These are phyloP conservation scores for Breviolum minutum DNA, from an alignment of 73 alveolate genomes.

Conservation along the genomic window DNA sequence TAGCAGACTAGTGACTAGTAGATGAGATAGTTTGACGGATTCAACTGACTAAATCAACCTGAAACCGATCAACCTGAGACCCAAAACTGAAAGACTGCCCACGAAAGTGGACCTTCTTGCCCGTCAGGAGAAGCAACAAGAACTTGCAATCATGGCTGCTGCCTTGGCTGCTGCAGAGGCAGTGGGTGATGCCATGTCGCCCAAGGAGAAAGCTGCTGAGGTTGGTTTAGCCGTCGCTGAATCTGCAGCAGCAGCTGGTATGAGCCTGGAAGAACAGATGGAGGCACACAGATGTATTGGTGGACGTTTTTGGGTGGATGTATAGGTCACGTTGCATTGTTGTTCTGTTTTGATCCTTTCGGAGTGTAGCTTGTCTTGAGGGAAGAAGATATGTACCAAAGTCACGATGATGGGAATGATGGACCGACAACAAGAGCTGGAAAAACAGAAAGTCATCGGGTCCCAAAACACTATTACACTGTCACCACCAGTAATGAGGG, in stretches of 20 bases:
- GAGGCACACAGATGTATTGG: not conserved
- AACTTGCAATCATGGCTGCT: conserved; percentile 45
- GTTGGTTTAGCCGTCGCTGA: conserved; percentile 36
- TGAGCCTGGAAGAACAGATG: conserved; percentile 40
- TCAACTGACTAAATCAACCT: not conserved
- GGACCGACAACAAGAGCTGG: too few species aligned
- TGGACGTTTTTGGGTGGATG: not conserved
- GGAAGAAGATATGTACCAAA: too few species aligned
- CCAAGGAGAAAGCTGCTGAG: conserved; percentile 36
- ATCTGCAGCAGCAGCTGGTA: conserved; percentile 42
- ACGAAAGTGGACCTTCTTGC: not conserved
- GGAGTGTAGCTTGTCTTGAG: too few species aligned
- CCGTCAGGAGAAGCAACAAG: conserved; percentile 24
- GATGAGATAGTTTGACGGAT: not conserved
- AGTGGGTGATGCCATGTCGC: not conserved
- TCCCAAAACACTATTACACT: too few species aligned
- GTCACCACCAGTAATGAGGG: too few species aligned
- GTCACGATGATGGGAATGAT: too few species aligned
- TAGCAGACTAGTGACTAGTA: too few species aligned
- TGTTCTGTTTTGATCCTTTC: too few species aligned
- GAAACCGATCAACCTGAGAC: not conserved
- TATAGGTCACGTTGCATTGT: too few species aligned
- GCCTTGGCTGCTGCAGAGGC: conserved; percentile 57
- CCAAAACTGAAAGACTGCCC: not conserved
- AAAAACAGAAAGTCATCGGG: too few species aligned